A percentile compares a stretch with the other conserved stretches of the same genome.
Evolutionary conservation across 352 stramenopile species (phyloP).

Genomic region (Globisporangium yorkense): DNA sequence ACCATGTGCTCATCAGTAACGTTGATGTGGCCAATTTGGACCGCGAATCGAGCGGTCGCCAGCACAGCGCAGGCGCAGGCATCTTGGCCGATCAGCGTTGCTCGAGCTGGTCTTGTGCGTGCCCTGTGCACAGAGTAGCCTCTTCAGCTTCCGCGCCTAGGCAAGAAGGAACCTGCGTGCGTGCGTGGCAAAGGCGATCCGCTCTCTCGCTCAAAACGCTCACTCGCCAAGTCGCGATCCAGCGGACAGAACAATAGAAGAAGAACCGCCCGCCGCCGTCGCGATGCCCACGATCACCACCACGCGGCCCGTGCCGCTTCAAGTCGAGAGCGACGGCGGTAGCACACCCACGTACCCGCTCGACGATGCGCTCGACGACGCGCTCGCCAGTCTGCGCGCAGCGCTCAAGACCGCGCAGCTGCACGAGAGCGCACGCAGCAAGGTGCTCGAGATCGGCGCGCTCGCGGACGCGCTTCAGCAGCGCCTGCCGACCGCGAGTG

Average conservation of each 20-base stretch:
- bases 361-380: conserved; percentile 21
- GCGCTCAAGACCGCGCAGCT: conserved; percentile 20
- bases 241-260: neutral
- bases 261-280: neutral
- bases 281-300: neutral
- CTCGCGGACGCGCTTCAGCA: conserved; percentile 22
- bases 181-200: too few relatives aligned
- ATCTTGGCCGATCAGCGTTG: too few relatives aligned
- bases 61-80: too few relatives aligned
- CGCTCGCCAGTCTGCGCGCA: conserved; percentile 14
- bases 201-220: neutral
- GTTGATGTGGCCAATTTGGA: too few relatives aligned
- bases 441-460: conserved; percentile 7
- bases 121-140: too few relatives aligned
- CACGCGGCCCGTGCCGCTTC: conserved; percentile 2
- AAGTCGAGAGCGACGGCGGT: neutral
- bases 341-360: conserved; percentile 2
- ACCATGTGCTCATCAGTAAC: too few relatives aligned
- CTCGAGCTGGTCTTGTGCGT: too few relatives aligned
- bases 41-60: too few relatives aligned
- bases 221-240: neutral
- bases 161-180: too few relatives aligned
- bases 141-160: too few relatives aligned
- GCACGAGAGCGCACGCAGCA: conserved; percentile 2
- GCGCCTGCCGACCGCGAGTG: conserved; percentile 6